Evolutionary conservation across 352 stramenopile species (phyloP), one percentile per base, ranked within the genome.

Genomic region (Paralagenidium karlingii): DNA sequence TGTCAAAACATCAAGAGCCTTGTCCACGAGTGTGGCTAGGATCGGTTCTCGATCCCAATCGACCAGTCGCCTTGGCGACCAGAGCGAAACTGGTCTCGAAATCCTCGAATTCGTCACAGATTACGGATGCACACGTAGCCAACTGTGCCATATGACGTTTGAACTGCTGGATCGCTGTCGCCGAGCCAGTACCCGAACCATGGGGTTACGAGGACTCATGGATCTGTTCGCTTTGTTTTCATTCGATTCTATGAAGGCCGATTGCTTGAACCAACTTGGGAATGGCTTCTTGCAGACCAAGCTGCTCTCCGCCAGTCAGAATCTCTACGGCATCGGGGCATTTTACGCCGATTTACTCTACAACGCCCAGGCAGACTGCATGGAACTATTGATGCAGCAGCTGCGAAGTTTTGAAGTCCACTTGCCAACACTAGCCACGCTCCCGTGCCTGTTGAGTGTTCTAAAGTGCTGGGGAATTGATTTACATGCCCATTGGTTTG

Each of bases 91-190:
- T 9, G 63, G 48, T 1, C 41, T 49, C 3, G 55, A 68, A 32
- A 18, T 56, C 4, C 20, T 77, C 11, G 45, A 53, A 1, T 77
- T 54, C 20, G 39, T 74, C 20, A 53, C 49, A 0, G n/a, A n/a
- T n/a, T n/a, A 58, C 58, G 0, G 38, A 67, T 16, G 58, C 70
- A 30, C 4, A 24, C 0, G 41, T 77, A 2, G 59, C 58, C 7
- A 58, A n/a, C n/a, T n/a, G n/a, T n/a, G n/a, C n/a, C n/a, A n/a
- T n/a, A n/a, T n/a, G n/a, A n/a, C n/a, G n/a, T n/a, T 22, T 10
- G 39, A 71, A 1, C 46, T 82, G 0, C 34, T 82, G 15, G 65
- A 81, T 31, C 65, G 63, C 5, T 79, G 68, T 38, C 60, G 65
- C 2, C 55, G 70, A 1, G 49, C 54, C 6, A 75, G 54, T 15